Evolutionary conservation across 495 filamentous ascomycete species (phyloP).

Genomic region (Daldinia grandis): DNA sequence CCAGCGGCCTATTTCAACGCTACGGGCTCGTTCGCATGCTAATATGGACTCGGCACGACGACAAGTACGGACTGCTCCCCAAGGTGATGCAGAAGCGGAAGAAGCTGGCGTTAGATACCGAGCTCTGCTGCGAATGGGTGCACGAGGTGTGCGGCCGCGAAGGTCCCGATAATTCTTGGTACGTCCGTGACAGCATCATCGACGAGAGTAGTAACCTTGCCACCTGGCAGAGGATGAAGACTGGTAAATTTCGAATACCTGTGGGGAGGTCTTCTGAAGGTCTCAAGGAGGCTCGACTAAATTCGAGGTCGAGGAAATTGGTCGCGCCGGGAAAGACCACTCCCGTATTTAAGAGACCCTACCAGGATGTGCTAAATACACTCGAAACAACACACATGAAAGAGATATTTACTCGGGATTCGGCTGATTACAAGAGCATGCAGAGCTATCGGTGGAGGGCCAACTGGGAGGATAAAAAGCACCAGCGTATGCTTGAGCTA

Average conservation of each 20-base stretch:
- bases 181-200: conserved; percentile 45
- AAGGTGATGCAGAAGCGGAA: conserved; percentile 59
- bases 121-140: conserved; percentile 62
- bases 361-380: conserved; percentile 38
- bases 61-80: conserved; percentile 63
- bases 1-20: conserved; percentile 59
- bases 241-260: conserved; percentile 42
- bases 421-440: conserved; percentile 29
- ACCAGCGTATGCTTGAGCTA: conserved; percentile 38
- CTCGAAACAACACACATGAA: conserved; percentile 46
- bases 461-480: conserved; percentile 33
- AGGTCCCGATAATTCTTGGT: conserved; percentile 8
- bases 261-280: conserved; percentile 45
- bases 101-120: conserved; percentile 63
- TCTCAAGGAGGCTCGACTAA: conserved; percentile 40
- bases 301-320: conserved; percentile 3
- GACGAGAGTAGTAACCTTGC: conserved; percentile 45
- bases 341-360: conserved; percentile 46
- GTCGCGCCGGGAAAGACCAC: conserved; percentile 10
- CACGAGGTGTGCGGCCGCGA: conserved; percentile 53
- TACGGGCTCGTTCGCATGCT: conserved; percentile 79
- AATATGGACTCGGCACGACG: conserved; percentile 62
- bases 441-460: conserved; percentile 40
- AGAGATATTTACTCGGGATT: conserved; percentile 36
- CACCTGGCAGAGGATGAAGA: conserved; percentile 47